These are phyloP conservation scores for Botrytis hyacinthi DNA, from an alignment of 2,329 filamentous ascomycete genomes.

Conservation along the genomic window DNA sequence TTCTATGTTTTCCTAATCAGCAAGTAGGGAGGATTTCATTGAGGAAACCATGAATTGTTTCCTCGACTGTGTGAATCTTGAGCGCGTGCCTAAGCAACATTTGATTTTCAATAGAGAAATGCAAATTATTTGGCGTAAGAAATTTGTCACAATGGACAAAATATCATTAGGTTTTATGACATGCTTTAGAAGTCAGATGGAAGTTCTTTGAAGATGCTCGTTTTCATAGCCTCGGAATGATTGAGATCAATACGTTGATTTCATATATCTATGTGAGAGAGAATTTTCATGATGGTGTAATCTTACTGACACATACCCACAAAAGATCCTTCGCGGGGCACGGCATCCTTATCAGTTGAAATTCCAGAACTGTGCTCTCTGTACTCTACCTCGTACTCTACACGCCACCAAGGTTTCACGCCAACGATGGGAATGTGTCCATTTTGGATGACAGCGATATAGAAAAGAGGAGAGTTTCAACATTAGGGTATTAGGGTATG, in stretches of 20 bases:
- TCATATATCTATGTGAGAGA: not conserved
- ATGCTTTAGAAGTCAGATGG: not conserved
- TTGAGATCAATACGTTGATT: not conserved
- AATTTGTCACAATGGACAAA: not conserved
- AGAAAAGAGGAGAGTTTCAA: not conserved
- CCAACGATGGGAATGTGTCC: not conserved
- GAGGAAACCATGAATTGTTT: not conserved
- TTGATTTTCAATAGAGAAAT: not conserved
- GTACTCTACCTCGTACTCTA: not conserved
- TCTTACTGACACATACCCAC: not conserved
- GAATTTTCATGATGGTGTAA: not conserved
- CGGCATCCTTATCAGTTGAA: not conserved
- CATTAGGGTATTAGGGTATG: not conserved
- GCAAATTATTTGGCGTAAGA: not conserved
- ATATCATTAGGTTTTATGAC: not conserved
- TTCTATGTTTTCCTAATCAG: not conserved
- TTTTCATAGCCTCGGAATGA: not conserved
- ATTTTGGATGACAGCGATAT: not conserved
- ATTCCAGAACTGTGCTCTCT: not conserved
- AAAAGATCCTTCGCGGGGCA: constrained; percentile 1
- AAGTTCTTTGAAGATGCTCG: not conserved
- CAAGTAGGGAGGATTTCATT: not conserved
- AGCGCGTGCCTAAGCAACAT: not conserved
- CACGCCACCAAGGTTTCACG: not conserved
- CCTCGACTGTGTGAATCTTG: not conserved